phyloP scores from a whole-genome alignment of 139 green algal genomes.

The Ulvella scutata region DNA sequence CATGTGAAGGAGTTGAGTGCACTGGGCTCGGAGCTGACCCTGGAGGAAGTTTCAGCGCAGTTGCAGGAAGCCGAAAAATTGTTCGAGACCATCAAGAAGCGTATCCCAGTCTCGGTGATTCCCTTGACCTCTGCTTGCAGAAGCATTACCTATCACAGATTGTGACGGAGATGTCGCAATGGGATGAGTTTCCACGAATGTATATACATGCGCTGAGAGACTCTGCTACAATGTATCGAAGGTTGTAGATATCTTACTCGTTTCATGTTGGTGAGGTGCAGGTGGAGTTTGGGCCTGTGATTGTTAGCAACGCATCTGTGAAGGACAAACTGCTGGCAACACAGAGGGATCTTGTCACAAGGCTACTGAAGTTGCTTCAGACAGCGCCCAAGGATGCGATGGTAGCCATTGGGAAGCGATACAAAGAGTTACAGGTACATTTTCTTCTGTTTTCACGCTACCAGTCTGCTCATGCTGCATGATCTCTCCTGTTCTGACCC shows the following conservation, averaged over 20 bases:
- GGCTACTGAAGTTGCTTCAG: slow-evolving; percentile 32
- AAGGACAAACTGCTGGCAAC: slow-evolving; percentile 38
- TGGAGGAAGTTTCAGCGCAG: slow-evolving; percentile 31
- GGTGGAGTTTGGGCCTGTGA: slow-evolving; percentile 33
- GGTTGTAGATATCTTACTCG: too few species aligned
- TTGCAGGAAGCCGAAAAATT: slow-evolving; percentile 26
- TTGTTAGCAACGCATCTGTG: slow-evolving; percentile 32
- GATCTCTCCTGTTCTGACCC: too few species aligned
- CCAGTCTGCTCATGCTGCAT: background rate
- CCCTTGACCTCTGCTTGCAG: too few species aligned
- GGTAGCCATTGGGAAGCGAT: slow-evolving; percentile 39
- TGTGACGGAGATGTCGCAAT: too few species aligned
- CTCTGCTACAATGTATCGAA: slow-evolving; percentile 3
- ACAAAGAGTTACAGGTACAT: slow-evolving; percentile 26
- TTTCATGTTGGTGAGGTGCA: too few species aligned
- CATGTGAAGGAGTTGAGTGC: slow-evolving; percentile 33
- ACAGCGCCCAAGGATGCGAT: slow-evolving; percentile 31
- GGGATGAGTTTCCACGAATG: too few species aligned
- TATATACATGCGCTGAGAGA: too few species aligned
- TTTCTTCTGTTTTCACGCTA: background rate
- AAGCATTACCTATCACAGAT: too few species aligned
- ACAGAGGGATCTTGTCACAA: slow-evolving; percentile 1
- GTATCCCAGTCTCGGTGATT: slow-evolving; percentile 33
- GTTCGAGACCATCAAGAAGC: slow-evolving; percentile 25
- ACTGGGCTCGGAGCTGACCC: slow-evolving; percentile 31